Conservation (phyloP, 148 eudicot species). For the Simmondsia chinensis region DNA sequence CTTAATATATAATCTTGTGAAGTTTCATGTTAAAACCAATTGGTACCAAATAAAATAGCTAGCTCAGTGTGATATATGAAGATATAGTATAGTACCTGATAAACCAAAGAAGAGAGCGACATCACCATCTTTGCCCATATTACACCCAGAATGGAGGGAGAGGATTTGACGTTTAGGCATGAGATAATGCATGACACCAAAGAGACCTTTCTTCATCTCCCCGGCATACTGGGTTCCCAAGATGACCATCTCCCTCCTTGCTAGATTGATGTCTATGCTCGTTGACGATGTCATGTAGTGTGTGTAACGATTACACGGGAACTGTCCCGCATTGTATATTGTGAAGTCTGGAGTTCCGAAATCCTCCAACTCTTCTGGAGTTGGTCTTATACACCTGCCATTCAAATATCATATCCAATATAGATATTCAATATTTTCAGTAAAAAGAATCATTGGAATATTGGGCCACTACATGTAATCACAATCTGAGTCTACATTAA, state of each 20-base stretch:
- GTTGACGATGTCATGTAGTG: constrained; percentile 89
- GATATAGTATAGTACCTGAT: too few relatives aligned
- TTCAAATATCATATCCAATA: too few relatives aligned
- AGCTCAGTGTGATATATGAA: too few relatives aligned
- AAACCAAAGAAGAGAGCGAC: constrained; percentile 88
- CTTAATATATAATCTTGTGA: too few relatives aligned
- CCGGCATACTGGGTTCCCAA: constrained; percentile 86
- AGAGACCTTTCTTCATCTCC: constrained; percentile 88
- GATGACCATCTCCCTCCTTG: constrained; percentile 78
- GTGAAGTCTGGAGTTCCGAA: constrained; percentile 84
- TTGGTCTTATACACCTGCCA: constrained; percentile 86
- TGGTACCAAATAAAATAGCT: too few relatives aligned
- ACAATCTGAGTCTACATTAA: too few relatives aligned
- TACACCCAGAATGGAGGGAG: constrained; percentile 78
- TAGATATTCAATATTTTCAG: too few relatives aligned
- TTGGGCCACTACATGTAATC: too few relatives aligned
- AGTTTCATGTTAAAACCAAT: too few relatives aligned
- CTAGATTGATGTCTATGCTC: constrained; percentile 70
- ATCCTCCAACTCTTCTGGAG: constrained; percentile 63
- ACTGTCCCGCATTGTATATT: constrained; percentile 79
- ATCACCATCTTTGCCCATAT: constrained; percentile 77
- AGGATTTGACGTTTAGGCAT: constrained; percentile 78
- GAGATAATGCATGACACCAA: constrained; percentile 80
- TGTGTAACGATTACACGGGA: constrained; percentile 79
- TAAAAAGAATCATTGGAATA: too few relatives aligned